Evolutionary conservation across 352 stramenopile genomes (phyloP), one percentile per base, ranked within the genome.

Genomic region (Globisporangium megalacanthum): DNA sequence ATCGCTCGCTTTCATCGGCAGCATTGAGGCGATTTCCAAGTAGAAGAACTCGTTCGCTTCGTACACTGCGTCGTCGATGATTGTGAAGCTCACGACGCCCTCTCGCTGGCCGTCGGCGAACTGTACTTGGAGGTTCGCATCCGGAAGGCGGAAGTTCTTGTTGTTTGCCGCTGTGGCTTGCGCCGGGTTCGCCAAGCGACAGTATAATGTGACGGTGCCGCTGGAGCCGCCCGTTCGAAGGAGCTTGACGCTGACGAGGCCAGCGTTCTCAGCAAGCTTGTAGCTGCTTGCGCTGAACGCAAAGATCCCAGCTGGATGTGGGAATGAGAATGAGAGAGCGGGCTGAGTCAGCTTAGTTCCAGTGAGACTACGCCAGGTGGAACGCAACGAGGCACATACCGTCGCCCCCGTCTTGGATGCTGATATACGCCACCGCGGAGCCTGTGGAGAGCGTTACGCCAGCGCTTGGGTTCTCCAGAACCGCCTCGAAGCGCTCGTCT

Each of bases 31-130:
- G 17, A 90, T 70, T 33, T 86, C 67, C 3, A 90, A 49, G 44
- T 74, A 89, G 58, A 88, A 90, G 49, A 77, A 86, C 56, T 87
- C 75, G 20, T 78, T 83, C 9, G 73, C 62, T 44, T 87, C 76
- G 51, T 88, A 90, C 22, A 81, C 62, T 9, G 48, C 41, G 42
- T 87, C 79, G 49, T 88, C 81, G 53, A 88, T 75, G 56, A 87
- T 71, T 1, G 67, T 59, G 36, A 90, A 65, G 8, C 57, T 59
- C 41, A 90, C 76, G 11, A 62, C 69, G 0, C 68, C 75, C 55
- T 75, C 69, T 0, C 69, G 66, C 49, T 90, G 79, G 13, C 67
- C 66, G 22, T 81, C 70, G 2, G 47, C 62, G 54, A 90, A 88
- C 9, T 53, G 70, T n/a, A 87, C 56, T 59, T 70, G 42, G 39